Evolutionary conservation across 345 rosid genomes (phyloP).

Genomic region (Erucastrum elatum): DNA sequence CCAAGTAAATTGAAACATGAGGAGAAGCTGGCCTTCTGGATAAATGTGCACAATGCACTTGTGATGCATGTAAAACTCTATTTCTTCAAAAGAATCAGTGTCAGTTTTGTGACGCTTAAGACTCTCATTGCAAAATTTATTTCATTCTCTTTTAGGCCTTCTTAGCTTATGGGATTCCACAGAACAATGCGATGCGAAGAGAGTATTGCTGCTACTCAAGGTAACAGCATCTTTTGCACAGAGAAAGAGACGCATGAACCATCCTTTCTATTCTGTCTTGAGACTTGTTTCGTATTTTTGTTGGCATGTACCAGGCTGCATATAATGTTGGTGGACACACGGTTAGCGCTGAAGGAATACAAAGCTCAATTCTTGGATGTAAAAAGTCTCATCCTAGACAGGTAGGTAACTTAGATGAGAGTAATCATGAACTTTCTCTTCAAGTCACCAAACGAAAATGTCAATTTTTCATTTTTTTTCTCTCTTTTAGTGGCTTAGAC

Average conservation of each 20-base stretch:
- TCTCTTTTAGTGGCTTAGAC: constrained; percentile 70
- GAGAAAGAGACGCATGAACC: not conserved
- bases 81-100: not conserved
- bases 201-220: not conserved
- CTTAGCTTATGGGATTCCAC: not conserved
- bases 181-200: not conserved
- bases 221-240: not conserved
- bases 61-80: not conserved
- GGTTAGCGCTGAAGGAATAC: not conserved
- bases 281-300: not conserved
- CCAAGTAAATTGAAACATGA: not conserved
- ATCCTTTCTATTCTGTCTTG: not conserved
- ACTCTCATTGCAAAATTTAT: not conserved
- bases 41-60: not conserved
- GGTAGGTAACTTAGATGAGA: not conserved
- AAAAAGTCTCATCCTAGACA: not conserved
- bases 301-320: not conserved
- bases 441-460: not conserved
- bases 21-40: not conserved
- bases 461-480: not conserved
- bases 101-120: not conserved
- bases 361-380: not conserved
- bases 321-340: not conserved
- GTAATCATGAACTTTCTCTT: not conserved
- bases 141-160: not conserved